Evolutionary conservation across 176 grass and related monocot genomes (phyloP).

Genomic region (maize (Zea mays)): DNA sequence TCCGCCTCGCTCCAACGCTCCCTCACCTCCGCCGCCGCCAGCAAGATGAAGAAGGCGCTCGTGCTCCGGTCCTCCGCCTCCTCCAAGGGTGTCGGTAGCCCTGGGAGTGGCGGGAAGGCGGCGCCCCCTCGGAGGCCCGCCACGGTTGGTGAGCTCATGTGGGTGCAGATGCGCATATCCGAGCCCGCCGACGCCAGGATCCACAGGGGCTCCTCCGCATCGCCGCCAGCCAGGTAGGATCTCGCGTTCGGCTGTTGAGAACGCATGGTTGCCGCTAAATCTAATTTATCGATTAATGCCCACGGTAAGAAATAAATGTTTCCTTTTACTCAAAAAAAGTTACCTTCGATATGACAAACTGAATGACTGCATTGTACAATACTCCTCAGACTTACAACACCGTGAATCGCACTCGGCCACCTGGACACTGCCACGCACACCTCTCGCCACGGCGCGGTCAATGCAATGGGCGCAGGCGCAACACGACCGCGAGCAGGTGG

Average conservation of each 20-base stretch:
- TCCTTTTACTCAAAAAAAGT: too few relatives aligned
- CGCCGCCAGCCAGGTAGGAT: conserved; percentile 80
- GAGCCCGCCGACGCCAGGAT: conserved; percentile 86
- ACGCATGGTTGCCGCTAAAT: too few relatives aligned
- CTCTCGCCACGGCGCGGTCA: too few relatives aligned
- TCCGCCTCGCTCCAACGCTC: conserved; percentile 78
- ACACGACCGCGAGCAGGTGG: too few relatives aligned
- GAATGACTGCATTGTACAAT: too few relatives aligned
- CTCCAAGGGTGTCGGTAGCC: conserved; percentile 66
- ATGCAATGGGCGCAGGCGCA: too few relatives aligned
- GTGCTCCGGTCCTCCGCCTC: conserved; percentile 74
- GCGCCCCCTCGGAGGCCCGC: conserved; percentile 44
- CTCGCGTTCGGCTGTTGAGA: conserved; percentile 5
- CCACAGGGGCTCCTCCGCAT: conserved; percentile 87
- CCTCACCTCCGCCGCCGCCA: conserved; percentile 86
- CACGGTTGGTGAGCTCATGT: conserved; percentile 78
- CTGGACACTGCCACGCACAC: too few relatives aligned
- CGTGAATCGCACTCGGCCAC: too few relatives aligned
- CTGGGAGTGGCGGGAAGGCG: conserved; percentile 40
- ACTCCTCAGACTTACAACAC: too few relatives aligned
- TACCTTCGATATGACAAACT: too few relatives aligned
- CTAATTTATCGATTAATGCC: too few relatives aligned
- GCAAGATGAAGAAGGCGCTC: conserved; percentile 99
- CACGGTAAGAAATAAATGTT: too few relatives aligned
- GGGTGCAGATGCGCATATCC: conserved; percentile 85